These are phyloP conservation scores for Herpetomonas tarakana DNA, from an alignment of 208 protist species.

Conservation along the genomic window DNA sequence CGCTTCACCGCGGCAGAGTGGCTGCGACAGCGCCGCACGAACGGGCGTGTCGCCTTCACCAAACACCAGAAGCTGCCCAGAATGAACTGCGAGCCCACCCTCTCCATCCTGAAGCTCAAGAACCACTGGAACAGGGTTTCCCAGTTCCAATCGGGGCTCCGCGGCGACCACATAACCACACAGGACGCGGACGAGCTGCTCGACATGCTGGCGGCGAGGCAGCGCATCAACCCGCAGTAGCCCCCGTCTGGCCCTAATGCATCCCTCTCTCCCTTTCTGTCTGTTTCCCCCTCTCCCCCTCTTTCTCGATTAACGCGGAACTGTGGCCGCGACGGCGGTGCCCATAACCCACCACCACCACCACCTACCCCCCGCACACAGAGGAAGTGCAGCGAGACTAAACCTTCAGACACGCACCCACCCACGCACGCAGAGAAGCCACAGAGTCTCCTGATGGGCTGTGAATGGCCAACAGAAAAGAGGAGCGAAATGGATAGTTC, in stretches of 20 bases:
- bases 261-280: background rate
- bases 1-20: conserved; percentile 39
- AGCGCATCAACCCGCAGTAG: conserved; percentile 34
- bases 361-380: no score
- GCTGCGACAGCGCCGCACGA: conserved; percentile 31
- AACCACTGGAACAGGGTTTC: conserved; percentile 62
- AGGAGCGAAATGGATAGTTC: no score
- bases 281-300: background rate
- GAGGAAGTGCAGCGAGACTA: no score
- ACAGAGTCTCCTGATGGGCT: no score
- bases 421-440: no score
- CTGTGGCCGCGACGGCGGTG: background rate
- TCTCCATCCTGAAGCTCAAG: conserved; percentile 74
- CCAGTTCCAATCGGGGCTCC: conserved; percentile 48
- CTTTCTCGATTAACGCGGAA: background rate
- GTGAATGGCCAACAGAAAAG: no score
- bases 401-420: no score
- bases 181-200: conserved; percentile 59
- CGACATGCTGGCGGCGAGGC: conserved; percentile 65
- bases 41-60: conserved; percentile 28
- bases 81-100: conserved; percentile 73
- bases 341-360: background rate
- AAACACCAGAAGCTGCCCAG: conserved; percentile 43
- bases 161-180: conserved; percentile 22
- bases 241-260: background rate